These are phyloP conservation scores for Gracilariopsis chorda DNA, from an alignment of 23 red algal species.

Conservation along the genomic window DNA sequence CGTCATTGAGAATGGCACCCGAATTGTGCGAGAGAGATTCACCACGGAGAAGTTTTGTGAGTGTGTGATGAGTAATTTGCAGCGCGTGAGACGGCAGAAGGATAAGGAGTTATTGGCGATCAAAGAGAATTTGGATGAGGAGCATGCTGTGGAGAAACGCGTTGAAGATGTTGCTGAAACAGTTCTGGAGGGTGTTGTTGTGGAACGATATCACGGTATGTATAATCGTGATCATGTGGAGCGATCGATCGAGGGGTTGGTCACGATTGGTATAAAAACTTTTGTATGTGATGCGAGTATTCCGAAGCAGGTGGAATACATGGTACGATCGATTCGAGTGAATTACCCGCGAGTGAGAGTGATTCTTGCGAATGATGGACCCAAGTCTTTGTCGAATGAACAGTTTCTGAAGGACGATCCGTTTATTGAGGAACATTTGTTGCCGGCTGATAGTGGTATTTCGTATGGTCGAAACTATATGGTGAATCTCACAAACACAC, in stretches of 20 bases:
- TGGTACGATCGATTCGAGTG: conserved; percentile 41
- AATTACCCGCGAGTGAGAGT: conserved; percentile 34
- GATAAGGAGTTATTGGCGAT: neutral
- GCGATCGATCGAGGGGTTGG: conserved; percentile 15
- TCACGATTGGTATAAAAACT: conserved; percentile 53
- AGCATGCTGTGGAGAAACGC: neutral
- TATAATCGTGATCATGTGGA: conserved; percentile 14
- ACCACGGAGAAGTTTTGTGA: conserved; percentile 25
- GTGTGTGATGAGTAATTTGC: conserved; percentile 3
- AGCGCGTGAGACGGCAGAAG: neutral
- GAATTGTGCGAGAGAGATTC: conserved; percentile 10
- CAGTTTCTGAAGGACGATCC: conserved; percentile 24
- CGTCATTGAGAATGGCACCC: neutral
- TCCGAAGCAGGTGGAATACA: conserved; percentile 1
- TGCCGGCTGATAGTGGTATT: conserved; percentile 35
- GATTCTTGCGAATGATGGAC: conserved; percentile 42
- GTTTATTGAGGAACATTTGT: conserved; percentile 17
- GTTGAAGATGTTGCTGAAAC: neutral
- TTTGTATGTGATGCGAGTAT: conserved; percentile 35
- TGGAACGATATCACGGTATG: conserved; percentile 32
- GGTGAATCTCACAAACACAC: conserved; percentile 33
- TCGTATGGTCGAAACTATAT: conserved; percentile 50
- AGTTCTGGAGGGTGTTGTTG: conserved; percentile 2
- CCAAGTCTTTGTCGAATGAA: conserved; percentile 1
- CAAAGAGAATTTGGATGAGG: neutral